Evolutionary conservation across 1,139 yeast species (phyloP).

Genomic region (Saccharomyces hybrid): DNA sequence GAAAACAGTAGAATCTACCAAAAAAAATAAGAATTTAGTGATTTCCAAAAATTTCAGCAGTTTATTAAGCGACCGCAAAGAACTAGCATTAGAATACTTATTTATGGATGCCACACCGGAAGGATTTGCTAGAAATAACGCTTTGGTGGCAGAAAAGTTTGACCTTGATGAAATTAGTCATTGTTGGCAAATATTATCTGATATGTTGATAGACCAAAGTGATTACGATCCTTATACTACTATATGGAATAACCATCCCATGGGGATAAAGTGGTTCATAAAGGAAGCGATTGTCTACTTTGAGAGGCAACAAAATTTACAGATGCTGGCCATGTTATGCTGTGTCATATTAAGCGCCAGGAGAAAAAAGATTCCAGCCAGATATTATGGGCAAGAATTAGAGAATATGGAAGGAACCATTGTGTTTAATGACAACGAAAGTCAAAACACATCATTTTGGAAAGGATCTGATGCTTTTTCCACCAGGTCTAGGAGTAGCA

Average conservation of each 20-base stretch:
- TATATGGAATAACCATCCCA: conserved; percentile 78
- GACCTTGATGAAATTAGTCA: conserved; percentile 60
- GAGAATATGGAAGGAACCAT: conserved; percentile 13
- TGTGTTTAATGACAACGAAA: conserved; percentile 13
- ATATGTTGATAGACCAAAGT: conserved; percentile 24
- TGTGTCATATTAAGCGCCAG: conserved; percentile 43
- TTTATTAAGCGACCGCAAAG: conserved; percentile 68
- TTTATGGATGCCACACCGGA: conserved; percentile 63
- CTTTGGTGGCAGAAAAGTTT: conserved; percentile 59
- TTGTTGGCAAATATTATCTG: conserved; percentile 64
- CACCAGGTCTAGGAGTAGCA: conserved; percentile 9
- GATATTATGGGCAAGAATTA: not conserved
- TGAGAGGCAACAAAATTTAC: conserved; percentile 59
- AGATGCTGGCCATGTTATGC: conserved; percentile 85
- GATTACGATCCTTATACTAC: conserved; percentile 33
- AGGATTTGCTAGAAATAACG: conserved; percentile 59
- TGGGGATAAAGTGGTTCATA: conserved; percentile 72
- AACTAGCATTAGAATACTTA: conserved; percentile 69
- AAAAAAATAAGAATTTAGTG: conserved; percentile 43
- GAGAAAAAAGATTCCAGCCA: conserved; percentile 2
- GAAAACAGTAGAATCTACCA: conserved; percentile 23
- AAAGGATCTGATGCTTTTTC: not conserved
- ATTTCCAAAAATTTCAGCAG: conserved; percentile 59
- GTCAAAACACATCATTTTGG: conserved; percentile 3
- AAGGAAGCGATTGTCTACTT: conserved; percentile 57